Percentiles rank a stretch among this genome's conserved stretches.
Evolutionary conservation across 345 rosid species (phyloP).

Genomic region (Moricandia moricandioides): DNA sequence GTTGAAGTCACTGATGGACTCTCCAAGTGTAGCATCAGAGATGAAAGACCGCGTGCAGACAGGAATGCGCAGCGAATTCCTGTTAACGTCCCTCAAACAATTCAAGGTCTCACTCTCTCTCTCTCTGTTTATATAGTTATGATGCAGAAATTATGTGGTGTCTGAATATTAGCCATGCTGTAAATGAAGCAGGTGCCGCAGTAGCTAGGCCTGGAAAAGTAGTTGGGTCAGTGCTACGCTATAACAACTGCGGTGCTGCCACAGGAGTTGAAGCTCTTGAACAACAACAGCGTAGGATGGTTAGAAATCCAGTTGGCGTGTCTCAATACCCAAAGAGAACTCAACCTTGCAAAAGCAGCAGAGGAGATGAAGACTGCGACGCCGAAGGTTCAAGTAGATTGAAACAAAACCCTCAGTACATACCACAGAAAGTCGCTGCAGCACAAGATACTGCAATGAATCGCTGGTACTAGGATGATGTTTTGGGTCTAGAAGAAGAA

Average conservation of each 20-base stretch:
- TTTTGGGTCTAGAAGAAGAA: not conserved
- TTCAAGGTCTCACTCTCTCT: slow-evolving; percentile 46
- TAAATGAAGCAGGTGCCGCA: not conserved
- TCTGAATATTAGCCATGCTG: not conserved
- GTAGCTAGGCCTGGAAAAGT: not conserved
- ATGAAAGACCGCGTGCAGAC: slow-evolving; percentile 60
- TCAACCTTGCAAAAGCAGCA: not conserved
- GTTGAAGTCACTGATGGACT: slow-evolving; percentile 63
- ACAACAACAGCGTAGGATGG: not conserved
- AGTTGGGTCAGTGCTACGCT: not conserved
- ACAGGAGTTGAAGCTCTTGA: not conserved
- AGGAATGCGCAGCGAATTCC: slow-evolving; percentile 69
- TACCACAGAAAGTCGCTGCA: not conserved
- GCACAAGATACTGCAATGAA: not conserved
- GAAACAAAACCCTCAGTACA: not conserved
- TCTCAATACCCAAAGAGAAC: not conserved
- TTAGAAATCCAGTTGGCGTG: not conserved
- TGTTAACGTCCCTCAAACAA: slow-evolving; percentile 71
- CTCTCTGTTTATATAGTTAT: not conserved
- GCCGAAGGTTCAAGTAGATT: not conserved
- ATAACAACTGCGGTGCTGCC: not conserved
- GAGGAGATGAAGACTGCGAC: not conserved
- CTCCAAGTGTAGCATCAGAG: slow-evolving; percentile 83
- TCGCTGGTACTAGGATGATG: not conserved
- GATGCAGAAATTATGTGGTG: not conserved